Base-by-base conservation (phyloP, 352 stramenopile genomes). In the Globisporangium iwayamae region DNA sequence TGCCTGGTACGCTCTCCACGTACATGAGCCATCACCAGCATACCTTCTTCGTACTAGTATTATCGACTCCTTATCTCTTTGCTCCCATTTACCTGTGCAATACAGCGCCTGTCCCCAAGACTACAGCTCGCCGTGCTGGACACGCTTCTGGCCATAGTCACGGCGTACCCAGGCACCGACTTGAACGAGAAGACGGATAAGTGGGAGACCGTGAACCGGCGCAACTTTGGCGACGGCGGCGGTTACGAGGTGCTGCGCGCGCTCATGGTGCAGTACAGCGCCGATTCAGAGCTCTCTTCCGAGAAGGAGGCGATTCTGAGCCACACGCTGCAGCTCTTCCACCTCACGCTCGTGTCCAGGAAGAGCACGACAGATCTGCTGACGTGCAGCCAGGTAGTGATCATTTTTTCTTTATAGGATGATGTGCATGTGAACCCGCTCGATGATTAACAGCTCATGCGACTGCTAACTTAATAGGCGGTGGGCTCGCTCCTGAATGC, bases 201-300 rank as follows among this genome's bases (percentile, higher is more conserved):
- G 51, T 87, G 83, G 62, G 84, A 94, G 50, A 78, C 72, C 5
- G 76, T 78, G n/a, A 93, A 93, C 62, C 73, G 79, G n/a, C 72
- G 79, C 4, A 90, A 90, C 56, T 93, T 94, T 69, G 78, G 73
- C 9, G 84, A 93, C 16, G 69, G 79, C 43, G 83, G 83, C 28
- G 86, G 86, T 2, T 94, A 74, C 53, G 81, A 92, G 13, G 76
- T 91, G 45, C 60, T 94, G 11, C 74, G 78, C 2, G 84, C 82
- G 47, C 65, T 93, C 20, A 46, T 93, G 50, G 74, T 88, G n/a
- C 79, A 91, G 43, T 80, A 89, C 63, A 83, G 79, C 63, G 59
- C 66, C 36, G 48, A 53, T 14, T 36, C 60, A 20, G 45, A 59
- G 47, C 58, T 75, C 13, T 38, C 73, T 22, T 4, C 46, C 0